phyloP scores from a whole-genome alignment of 176 grass and related monocot species.

The Carex pumila region DNA sequence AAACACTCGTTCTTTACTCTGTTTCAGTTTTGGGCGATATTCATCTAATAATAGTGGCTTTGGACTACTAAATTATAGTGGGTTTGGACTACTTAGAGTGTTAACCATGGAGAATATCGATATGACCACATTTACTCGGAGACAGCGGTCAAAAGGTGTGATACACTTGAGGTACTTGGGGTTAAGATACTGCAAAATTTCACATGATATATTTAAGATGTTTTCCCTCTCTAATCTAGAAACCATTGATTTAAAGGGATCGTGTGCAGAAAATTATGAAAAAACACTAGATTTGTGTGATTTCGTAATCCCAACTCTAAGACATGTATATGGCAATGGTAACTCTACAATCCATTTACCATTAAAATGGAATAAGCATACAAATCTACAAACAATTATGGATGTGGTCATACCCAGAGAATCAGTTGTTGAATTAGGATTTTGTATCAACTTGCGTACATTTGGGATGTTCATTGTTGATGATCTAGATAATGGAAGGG shows the following conservation, averaged over 20 bases:
- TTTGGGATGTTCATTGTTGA: too few species aligned
- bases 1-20: background rate
- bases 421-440: background rate
- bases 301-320: background rate
- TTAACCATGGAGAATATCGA: background rate
- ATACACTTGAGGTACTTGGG: conserved; percentile 3
- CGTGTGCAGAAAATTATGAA: fast-evolving
- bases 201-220: too few species aligned
- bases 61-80: background rate
- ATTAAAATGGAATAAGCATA: background rate
- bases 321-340: background rate
- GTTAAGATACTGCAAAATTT: background rate
- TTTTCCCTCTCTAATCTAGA: background rate
- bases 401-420: too few species aligned
- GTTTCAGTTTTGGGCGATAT: background rate
- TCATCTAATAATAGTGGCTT: too few species aligned
- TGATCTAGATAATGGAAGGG: too few species aligned
- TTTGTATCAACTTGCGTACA: background rate
- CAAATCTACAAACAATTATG: background rate
- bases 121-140: too few species aligned
- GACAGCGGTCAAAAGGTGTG: background rate
- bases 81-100: background rate
- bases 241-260: background rate
- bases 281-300: too few species aligned
- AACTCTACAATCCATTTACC: background rate